A percentile compares a stretch with the other conserved stretches of the same genome.
These are phyloP conservation scores for Hypoxylon fuscum DNA, from an alignment of 495 filamentous ascomycete species.

Conservation along the genomic window DNA sequence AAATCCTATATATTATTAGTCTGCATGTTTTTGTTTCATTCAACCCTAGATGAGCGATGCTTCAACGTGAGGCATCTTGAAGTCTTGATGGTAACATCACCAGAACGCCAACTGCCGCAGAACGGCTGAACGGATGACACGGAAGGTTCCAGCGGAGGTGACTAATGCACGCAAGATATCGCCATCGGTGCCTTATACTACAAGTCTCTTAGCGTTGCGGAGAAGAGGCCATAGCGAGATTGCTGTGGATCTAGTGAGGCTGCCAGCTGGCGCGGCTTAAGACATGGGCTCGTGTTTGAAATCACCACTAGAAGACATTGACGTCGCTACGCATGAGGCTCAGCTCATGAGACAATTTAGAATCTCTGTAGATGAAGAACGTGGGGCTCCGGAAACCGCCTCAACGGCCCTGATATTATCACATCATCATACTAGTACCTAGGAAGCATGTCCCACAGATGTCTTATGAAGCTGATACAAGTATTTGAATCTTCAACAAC, in stretches of 20 bases:
- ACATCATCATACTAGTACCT: neutral
- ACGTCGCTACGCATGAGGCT: constrained; percentile 9
- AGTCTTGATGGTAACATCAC: too few species aligned
- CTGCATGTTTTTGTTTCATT: too few species aligned
- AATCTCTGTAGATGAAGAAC: constrained; percentile 6
- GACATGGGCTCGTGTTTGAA: constrained; percentile 21
- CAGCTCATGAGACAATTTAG: constrained; percentile 12
- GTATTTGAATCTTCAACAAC: neutral
- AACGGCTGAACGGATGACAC: too few species aligned
- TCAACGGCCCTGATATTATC: too few species aligned
- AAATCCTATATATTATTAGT: too few species aligned
- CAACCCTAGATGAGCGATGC: too few species aligned
- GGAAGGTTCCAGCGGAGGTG: too few species aligned
- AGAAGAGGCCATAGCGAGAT: constrained; percentile 28
- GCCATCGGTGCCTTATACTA: neutral
- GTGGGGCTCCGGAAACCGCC: constrained; percentile 1
- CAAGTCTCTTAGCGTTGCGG: constrained; percentile 23
- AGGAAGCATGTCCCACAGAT: constrained; percentile 1
- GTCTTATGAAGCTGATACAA: constrained; percentile 16
- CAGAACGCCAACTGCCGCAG: too few species aligned
- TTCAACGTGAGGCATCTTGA: too few species aligned
- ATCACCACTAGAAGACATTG: constrained; percentile 8
- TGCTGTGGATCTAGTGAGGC: constrained; percentile 28
- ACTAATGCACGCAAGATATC: constrained; percentile 4
- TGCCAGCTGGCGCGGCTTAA: constrained; percentile 12